Base-by-base conservation (phyloP, 768 basidiomycete species). In the Piloderma croceum region DNA sequence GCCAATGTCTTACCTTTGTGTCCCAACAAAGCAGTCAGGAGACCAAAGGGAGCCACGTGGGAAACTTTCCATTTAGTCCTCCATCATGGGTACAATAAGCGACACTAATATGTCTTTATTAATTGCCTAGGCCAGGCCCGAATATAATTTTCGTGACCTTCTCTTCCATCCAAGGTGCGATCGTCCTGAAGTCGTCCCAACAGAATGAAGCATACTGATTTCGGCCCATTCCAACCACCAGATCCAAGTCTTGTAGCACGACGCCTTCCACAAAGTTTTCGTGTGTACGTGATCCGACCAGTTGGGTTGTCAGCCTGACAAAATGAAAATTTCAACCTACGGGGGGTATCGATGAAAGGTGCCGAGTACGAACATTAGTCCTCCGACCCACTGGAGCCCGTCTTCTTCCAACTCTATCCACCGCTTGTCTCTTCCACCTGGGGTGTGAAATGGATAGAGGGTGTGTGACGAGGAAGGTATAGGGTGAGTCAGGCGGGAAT, bases 141-240 rank as follows among this genome's bases (percentile, higher is more conserved):
- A 78, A 69, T 45, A 89, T 79, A 52, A 67, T 73, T 52, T 69
- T 79, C 22, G 77, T 73, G 42, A 86, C 70, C 41, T 65, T 67
- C 39, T 79, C 74, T 42, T 80, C 72, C 65, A 90, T 73, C 88
- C 88, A 90, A 3, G 85, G 88, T 27, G 87, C 83, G 42, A 89
- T 76, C 23, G 77, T 70, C 54, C 70, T 69, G 27, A 90, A 61
- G 56, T 90, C 88, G 15, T 64, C 62, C 77, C 78, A 82, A 1
- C 70, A 72, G 44, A 90, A 78, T 9, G 84, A 86, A 6, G 76
- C 76, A 55, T 80, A 89, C 36, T 80, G 82, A 13, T 65, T 65
- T 31, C 76, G 64, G 36, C 74, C 69, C 3, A 68, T 53, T 12
- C 70, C 73, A 17, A 63, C 53, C 19, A 76, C 61, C 9, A 76